phyloP scores from a whole-genome alignment of 352 stramenopile species.

The Hyphochytrium catenoides region DNA sequence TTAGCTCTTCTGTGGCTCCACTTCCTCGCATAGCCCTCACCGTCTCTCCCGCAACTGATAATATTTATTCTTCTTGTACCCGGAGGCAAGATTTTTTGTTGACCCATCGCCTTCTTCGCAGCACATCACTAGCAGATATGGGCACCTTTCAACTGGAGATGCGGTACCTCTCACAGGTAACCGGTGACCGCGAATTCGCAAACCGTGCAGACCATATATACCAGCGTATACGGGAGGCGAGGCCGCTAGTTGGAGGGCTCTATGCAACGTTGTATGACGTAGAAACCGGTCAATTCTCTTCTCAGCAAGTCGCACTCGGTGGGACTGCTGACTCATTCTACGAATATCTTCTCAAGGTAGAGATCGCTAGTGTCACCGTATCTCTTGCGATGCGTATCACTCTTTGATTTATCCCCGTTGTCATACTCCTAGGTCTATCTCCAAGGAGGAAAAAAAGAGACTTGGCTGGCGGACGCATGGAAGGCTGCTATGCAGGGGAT shows the following conservation, averaged over 20 bases:
- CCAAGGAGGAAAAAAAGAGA: constrained; percentile 21
- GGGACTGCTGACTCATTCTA: constrained; percentile 90
- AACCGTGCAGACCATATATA: neutral
- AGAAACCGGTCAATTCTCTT: constrained; percentile 12
- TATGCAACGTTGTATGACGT: constrained; percentile 59
- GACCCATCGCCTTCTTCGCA: constrained; percentile 7
- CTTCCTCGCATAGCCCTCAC: too few relatives aligned
- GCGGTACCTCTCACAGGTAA: constrained; percentile 46
- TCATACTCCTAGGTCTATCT: neutral
- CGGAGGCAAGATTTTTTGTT: too few relatives aligned
- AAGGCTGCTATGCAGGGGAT: constrained; percentile 78
- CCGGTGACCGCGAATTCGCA: constrained; percentile 37
- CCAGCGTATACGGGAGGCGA: neutral
- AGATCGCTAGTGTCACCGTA: constrained; percentile 73
- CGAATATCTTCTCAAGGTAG: constrained; percentile 95
- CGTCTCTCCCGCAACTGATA: too few relatives aligned
- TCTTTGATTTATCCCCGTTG: neutral
- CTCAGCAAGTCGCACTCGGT: constrained; percentile 35
- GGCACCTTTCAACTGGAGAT: constrained; percentile 59
- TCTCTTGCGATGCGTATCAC: constrained; percentile 18
- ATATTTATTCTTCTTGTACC: too few relatives aligned
- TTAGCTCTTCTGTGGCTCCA: too few relatives aligned
- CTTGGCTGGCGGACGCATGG: constrained; percentile 61
- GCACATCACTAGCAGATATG: constrained; percentile 45
- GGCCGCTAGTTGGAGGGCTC: constrained; percentile 22